A percentile compares a stretch with the other conserved stretches of the same genome.
phyloP scores from a whole-genome alignment of 1,284 basidiomycete genomes.

The Sparassis latifolia region DNA sequence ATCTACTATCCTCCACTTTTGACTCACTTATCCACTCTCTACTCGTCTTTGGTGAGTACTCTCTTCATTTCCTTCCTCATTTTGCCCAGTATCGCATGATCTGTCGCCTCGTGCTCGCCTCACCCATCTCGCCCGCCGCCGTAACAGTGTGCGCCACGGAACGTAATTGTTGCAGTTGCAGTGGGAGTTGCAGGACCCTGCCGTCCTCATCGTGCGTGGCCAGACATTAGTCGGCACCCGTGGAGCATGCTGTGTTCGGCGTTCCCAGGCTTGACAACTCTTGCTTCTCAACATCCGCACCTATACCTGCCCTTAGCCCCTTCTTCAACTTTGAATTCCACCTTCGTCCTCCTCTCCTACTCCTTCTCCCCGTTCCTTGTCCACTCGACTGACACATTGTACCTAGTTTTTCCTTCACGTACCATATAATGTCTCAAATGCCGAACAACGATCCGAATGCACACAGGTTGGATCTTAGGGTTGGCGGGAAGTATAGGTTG shows the following conservation, averaged over 20 bases:
- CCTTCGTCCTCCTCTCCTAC: no score
- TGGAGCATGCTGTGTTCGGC: not conserved
- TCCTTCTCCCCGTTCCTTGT: no score
- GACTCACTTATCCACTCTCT: conserved; percentile 10
- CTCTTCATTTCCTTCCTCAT: conserved; percentile 3
- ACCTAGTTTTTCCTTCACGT: no score
- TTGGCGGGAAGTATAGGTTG: conserved; percentile 97
- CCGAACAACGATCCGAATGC: conserved; percentile 37
- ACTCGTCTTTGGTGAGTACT: conserved; percentile 18
- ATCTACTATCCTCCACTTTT: conserved; percentile 22
- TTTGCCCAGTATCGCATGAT: conserved; percentile 7
- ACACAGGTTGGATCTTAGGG: conserved; percentile 86
- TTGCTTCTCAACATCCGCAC: not conserved
- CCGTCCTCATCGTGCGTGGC: no score
- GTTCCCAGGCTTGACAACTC: not conserved
- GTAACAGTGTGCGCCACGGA: not conserved
- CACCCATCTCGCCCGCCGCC: not conserved
- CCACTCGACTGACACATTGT: no score
- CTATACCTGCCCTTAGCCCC: not conserved
- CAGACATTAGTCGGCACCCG: no score
- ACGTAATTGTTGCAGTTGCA: not conserved
- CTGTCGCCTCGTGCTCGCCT: conserved; percentile 7
- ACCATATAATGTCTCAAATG: no score
- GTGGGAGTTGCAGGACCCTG: no score
- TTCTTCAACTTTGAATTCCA: no score